A percentile compares a stretch with the other conserved stretches of the same genome.
phyloP scores from a whole-genome alignment of 2,329 filamentous ascomycete species.

The Colletotrichum acutatum region DNA sequence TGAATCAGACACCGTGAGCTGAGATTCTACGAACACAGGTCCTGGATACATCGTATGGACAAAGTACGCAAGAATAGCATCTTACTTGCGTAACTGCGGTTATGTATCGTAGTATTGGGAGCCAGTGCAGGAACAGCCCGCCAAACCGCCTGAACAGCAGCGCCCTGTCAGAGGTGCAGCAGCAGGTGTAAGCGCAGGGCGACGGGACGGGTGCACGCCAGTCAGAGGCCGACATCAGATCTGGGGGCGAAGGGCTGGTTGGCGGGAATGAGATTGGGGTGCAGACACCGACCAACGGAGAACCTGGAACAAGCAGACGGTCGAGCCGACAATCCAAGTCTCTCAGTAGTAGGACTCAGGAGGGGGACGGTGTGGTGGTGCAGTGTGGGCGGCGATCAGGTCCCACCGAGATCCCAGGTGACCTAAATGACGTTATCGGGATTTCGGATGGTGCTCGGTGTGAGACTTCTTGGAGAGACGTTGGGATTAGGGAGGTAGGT shows the following conservation, averaged over 20 bases:
- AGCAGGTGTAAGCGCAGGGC: slow-evolving; percentile 11
- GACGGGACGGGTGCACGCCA: slow-evolving; percentile 12
- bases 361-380: background rate
- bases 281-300: background rate
- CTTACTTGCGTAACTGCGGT: background rate
- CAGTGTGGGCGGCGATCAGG: slow-evolving; percentile 32
- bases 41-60: background rate
- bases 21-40: background rate
- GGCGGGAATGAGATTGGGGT: slow-evolving; percentile 22
- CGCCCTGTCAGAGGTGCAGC: slow-evolving; percentile 19
- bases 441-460: slow-evolving; percentile 34
- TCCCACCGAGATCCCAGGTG: slow-evolving; percentile 35
- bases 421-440: slow-evolving; percentile 35
- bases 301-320: background rate
- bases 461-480: slow-evolving; percentile 8
- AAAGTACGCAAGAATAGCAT: background rate
- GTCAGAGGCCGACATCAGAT: slow-evolving; percentile 13
- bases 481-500: background rate
- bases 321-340: background rate
- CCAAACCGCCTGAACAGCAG: background rate
- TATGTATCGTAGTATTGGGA: background rate
- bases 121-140: slow-evolving; percentile 32
- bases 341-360: background rate
- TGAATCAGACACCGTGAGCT: background rate
- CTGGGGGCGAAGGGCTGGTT: background rate